Base-by-base conservation (phyloP, 331 rosid genomes). In the Acacia concinna region DNA sequence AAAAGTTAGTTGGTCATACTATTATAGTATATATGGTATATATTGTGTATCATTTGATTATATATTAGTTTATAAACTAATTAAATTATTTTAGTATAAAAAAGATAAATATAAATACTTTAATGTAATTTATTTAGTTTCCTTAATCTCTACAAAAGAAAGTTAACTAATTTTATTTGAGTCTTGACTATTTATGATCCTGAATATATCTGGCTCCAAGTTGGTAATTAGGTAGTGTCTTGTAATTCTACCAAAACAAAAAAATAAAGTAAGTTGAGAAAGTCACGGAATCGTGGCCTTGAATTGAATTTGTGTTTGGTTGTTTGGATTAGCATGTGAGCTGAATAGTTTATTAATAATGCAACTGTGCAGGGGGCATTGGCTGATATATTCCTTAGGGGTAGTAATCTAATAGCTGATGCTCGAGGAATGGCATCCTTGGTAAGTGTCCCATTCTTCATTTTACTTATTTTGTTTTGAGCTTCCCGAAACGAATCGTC, bases 381-480 rank as follows among this genome's bases (percentile, higher is more conserved):
- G 87, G 98, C 99, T 68, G 93, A 90, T 79, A 91, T 95, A 83
- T 93, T 93, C 51, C 82, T 95, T 64, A 84, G 95, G 81, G 91
- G 97, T 77, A 88, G 93, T 69, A 77, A 91, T 89, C 89, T 95
- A 57, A 68, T 87, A 64, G 21, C 89, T 20, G 94, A 95, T 84
- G 91, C 85, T 78, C 88, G 87, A 79, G 99, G 99, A 84, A 87
- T 95, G 96, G 97, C 97, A 15, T 90, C 97, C 78, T 81, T 95
- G 92, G 99, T 95, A 88, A 25, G 82, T 65, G 8, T 72, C 28
- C 68, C 28, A 32, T 64, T 32, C 23, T 25, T 13, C 25, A 4
- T 73, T 51, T 44, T 18, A 32, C 78, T 27, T 56, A 10, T 66
- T 68, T 56, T 46, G 12, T 62, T 35, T 35, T 20, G n/a, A 49